Evolutionary conservation across 495 filamentous ascomycete species (phyloP).

Genomic region (Beverwykella pulmonaria): DNA sequence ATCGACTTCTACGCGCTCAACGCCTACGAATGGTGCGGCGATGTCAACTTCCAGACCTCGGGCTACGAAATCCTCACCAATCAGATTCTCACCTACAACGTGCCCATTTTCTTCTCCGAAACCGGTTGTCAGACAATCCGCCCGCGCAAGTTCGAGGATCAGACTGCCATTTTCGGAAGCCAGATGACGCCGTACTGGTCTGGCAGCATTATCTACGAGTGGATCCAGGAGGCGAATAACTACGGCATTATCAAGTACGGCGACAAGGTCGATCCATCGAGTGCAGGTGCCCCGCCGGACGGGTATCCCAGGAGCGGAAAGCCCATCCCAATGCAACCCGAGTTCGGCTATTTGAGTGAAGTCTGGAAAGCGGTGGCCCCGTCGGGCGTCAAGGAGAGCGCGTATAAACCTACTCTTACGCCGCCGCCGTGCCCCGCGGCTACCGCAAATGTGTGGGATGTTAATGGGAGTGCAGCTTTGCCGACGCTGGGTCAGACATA

Average conservation of each 20-base stretch:
- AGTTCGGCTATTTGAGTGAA: conserved; percentile 74
- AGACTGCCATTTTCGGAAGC: conserved; percentile 70
- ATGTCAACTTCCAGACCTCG: conserved; percentile 62
- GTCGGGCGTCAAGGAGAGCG: conserved; percentile 63
- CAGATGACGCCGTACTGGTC: conserved; percentile 78
- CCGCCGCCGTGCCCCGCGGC: conserved; percentile 72
- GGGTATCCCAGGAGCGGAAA: conserved; percentile 72
- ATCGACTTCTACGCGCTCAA: conserved; percentile 86
- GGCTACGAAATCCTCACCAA: conserved; percentile 70
- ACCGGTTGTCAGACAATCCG: conserved; percentile 57
- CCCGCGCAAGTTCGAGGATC: conserved; percentile 76
- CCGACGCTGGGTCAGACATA: conserved; percentile 66
- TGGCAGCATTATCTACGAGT: conserved; percentile 85
- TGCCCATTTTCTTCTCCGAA: conserved; percentile 62
- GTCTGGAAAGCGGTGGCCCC: conserved; percentile 77
- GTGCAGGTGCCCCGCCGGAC: conserved; percentile 57
- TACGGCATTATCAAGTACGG: conserved; percentile 87
- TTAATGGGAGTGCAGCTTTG: conserved; percentile 66
- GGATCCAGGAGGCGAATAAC: conserved; percentile 82
- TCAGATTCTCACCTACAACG: conserved; percentile 61
- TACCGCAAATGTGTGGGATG: conserved; percentile 69
- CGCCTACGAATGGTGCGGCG: conserved; percentile 85
- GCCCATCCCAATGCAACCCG: conserved; percentile 72
- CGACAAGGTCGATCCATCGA: conserved; percentile 52
- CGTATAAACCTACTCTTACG: conserved; percentile 64